These are phyloP conservation scores for Yarrowia divulgata DNA, from an alignment of 805 yeast genomes.

Conservation along the genomic window DNA sequence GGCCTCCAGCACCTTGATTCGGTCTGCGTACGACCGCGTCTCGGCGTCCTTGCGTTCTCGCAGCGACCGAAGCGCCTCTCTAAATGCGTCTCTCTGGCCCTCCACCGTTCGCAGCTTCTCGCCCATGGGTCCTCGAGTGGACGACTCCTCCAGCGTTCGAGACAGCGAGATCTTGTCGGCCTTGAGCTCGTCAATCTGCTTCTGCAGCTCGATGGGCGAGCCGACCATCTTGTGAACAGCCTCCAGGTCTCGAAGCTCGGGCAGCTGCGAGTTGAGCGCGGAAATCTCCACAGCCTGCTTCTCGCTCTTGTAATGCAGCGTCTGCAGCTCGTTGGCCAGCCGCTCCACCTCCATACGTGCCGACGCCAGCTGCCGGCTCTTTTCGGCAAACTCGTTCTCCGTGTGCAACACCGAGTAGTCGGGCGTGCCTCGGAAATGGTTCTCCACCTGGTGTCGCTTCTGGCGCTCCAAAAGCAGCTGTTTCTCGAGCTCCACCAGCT, in stretches of 20 bases:
- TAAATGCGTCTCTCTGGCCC: conserved; percentile 52
- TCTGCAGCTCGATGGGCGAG: conserved; percentile 47
- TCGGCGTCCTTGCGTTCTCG: conserved; percentile 53
- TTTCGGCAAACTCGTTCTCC: conserved; percentile 37
- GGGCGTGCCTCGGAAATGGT: conserved; percentile 37
- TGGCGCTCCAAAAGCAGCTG: conserved; percentile 50
- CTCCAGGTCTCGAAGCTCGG: conserved; percentile 45
- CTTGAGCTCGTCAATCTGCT: conserved; percentile 49
- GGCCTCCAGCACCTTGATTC: conserved; percentile 47
- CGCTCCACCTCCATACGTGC: conserved; percentile 44
- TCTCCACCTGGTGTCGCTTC: conserved; percentile 46
- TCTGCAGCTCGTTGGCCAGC: conserved; percentile 47
- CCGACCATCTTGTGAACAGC: conserved; percentile 44
- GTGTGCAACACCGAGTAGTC: conserved; percentile 18
- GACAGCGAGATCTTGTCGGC: conserved; percentile 49
- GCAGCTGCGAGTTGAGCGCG: conserved; percentile 45
- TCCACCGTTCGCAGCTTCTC: conserved; percentile 50
- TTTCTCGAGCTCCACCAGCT: conserved; percentile 46
- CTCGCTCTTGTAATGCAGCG: conserved; percentile 42
- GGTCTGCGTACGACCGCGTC: conserved; percentile 46
- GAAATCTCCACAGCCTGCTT: conserved; percentile 43
- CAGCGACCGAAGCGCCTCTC: conserved; percentile 53
- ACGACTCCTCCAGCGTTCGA: conserved; percentile 47
- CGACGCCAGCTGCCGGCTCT: conserved; percentile 21
- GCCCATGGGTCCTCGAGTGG: conserved; percentile 49